phyloP scores from a whole-genome alignment of 345 rosid genomes.

The Rhodamnia rubescens region DNA sequence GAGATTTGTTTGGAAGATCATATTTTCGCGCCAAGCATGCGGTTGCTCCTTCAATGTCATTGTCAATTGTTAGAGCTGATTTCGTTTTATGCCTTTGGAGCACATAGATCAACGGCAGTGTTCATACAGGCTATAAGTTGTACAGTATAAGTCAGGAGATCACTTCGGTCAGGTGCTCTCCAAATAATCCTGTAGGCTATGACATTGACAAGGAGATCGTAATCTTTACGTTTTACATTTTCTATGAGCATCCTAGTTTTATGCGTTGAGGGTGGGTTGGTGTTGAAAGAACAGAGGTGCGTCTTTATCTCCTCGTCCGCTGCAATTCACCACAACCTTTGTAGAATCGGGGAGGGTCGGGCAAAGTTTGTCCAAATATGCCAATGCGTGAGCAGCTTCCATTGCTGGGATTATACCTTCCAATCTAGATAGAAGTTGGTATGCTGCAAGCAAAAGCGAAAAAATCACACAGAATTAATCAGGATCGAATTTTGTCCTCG shows the following conservation, averaged over 20 bases:
- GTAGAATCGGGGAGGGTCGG: slow-evolving; percentile 41
- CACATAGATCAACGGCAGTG: background rate
- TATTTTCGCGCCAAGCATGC: background rate
- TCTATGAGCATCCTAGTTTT: background rate
- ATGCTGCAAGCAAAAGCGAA: slow-evolving; percentile 25
- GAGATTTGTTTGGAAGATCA: too few species aligned
- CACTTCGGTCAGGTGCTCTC: background rate
- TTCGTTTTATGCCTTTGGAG: background rate
- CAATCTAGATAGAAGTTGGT: slow-evolving; percentile 28
- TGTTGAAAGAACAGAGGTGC: slow-evolving; percentile 11
- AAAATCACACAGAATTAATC: background rate
- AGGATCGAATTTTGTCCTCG: background rate
- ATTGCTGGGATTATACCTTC: slow-evolving; percentile 81
- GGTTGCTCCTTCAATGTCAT: background rate
- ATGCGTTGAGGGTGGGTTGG: background rate
- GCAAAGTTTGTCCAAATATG: slow-evolving; percentile 56
- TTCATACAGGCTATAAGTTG: background rate
- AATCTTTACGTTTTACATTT: background rate
- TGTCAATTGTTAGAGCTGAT: background rate
- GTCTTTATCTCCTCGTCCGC: slow-evolving; percentile 81
- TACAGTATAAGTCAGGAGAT: background rate
- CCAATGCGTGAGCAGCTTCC: slow-evolving; percentile 76
- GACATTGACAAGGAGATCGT: background rate
- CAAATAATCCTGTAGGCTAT: background rate
- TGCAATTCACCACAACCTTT: slow-evolving; percentile 56